A percentile compares a stretch with the other conserved stretches of the same genome.
Conservation (phyloP, 2,329 filamentous ascomycete genomes). For the Metarhizium rileyi region DNA sequence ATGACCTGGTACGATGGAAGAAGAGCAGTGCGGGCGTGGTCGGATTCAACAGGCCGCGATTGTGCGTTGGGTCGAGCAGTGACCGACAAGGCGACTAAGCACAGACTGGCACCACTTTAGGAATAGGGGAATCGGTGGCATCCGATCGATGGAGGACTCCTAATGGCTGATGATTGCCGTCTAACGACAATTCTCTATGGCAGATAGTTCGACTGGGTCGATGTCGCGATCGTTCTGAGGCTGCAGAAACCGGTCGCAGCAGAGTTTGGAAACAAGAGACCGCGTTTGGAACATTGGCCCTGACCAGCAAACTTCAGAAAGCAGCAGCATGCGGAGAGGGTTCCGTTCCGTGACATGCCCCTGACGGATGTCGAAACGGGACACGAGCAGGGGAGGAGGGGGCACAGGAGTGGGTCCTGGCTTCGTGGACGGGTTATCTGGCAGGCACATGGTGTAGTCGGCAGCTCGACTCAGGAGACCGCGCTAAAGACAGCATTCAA, state of each 20-base stretch:
- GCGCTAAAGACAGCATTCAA: neutral
- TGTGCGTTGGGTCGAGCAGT: neutral
- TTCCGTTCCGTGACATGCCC: conserved; percentile 6
- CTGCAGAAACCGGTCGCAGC: neutral
- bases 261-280: neutral
- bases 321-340: conserved; percentile 2
- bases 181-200: neutral
- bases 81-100: conserved; percentile 2
- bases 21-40: neutral
- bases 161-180: neutral
- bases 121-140: neutral
- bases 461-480: neutral
- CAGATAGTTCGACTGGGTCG: neutral
- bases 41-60: conserved; percentile 1
- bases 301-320: neutral
- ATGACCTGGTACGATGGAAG: neutral
- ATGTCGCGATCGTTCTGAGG: neutral
- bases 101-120: conserved; percentile 1
- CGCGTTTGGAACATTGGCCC: neutral
- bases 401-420: neutral
- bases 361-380: conserved; percentile 1
- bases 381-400: neutral
- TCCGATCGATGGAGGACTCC: neutral
- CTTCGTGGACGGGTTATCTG: too few relatives aligned
- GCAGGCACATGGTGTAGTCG: too few relatives aligned